phyloP scores from a whole-genome alignment of 176 grass and related monocot species.

The Oryza nivara region DNA sequence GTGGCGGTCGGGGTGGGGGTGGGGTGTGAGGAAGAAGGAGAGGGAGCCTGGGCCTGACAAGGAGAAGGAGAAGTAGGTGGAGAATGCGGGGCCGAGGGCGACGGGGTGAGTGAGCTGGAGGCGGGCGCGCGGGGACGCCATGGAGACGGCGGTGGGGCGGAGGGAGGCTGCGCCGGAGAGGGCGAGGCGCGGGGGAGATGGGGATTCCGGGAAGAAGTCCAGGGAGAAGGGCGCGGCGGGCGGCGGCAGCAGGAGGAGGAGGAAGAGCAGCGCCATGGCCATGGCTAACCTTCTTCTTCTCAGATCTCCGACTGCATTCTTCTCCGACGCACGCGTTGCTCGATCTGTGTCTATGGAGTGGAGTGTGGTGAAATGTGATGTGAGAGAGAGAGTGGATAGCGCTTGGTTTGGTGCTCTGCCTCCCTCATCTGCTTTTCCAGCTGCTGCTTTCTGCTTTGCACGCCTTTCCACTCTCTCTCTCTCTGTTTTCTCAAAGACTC shows the following conservation, averaged over 20 bases:
- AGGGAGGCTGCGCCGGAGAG: constrained; percentile 57
- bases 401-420: too few relatives aligned
- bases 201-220: constrained; percentile 56
- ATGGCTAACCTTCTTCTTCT: too few relatives aligned
- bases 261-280: not conserved
- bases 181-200: constrained; percentile 46
- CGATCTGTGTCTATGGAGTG: too few relatives aligned
- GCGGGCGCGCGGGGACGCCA: constrained; percentile 45
- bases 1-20: not conserved
- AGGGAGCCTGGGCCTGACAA: constrained; percentile 55
- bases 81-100: constrained; percentile 48
- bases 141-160: constrained; percentile 37
- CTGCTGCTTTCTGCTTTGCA: too few relatives aligned
- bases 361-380: too few relatives aligned
- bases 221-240: constrained; percentile 54
- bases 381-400: too few relatives aligned
- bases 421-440: too few relatives aligned
- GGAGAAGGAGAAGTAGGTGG: constrained; percentile 86
- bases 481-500: too few relatives aligned
- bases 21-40: constrained; percentile 58
- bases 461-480: too few relatives aligned
- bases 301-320: not conserved
- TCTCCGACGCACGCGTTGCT: too few relatives aligned
- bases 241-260: not conserved
- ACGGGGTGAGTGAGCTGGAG: constrained; percentile 49